These are phyloP conservation scores for Penicillium diatomitis DNA, from an alignment of 495 filamentous ascomycete species.

Conservation along the genomic window DNA sequence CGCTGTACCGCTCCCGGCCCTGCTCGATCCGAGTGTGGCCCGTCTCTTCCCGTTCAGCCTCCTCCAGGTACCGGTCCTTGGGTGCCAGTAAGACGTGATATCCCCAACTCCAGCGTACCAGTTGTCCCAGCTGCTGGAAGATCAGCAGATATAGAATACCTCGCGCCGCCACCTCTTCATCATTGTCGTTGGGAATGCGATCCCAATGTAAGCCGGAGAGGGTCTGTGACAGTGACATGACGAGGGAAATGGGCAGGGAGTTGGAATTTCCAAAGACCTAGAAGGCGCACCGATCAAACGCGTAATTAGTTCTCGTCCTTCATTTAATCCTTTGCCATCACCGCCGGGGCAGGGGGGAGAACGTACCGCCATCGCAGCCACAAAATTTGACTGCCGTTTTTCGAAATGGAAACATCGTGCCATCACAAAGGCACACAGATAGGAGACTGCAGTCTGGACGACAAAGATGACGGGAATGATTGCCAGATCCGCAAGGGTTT, in stretches of 20 bases:
- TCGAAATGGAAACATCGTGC: constrained; percentile 68
- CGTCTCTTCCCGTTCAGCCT: constrained; percentile 45
- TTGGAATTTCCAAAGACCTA: constrained; percentile 96
- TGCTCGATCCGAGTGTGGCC: constrained; percentile 48
- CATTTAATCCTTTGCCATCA: neutral
- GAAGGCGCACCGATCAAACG: neutral
- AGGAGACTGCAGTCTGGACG: constrained; percentile 78
- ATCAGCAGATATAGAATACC: constrained; percentile 94
- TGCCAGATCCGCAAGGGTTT: constrained; percentile 80
- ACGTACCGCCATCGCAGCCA: constrained; percentile 85
- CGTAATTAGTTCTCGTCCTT: too few relatives aligned
- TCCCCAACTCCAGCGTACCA: constrained; percentile 97
- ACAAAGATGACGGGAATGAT: constrained; percentile 92
- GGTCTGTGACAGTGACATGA: constrained; percentile 87
- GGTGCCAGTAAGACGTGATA: constrained; percentile 87
- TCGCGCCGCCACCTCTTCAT: constrained; percentile 85
- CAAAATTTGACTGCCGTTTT: constrained; percentile 81
- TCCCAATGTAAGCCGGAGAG: constrained; percentile 90
- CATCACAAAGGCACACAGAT: constrained; percentile 58
- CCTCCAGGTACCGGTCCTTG: constrained; percentile 50
- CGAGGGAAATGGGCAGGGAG: constrained; percentile 91
- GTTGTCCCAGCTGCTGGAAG: constrained; percentile 93
- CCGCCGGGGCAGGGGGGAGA: neutral
- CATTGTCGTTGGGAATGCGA: constrained; percentile 80
- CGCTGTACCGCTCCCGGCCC: constrained; percentile 54